phyloP scores from a whole-genome alignment of 2,329 filamentous ascomycete genomes.

The Orbilia quercus region DNA sequence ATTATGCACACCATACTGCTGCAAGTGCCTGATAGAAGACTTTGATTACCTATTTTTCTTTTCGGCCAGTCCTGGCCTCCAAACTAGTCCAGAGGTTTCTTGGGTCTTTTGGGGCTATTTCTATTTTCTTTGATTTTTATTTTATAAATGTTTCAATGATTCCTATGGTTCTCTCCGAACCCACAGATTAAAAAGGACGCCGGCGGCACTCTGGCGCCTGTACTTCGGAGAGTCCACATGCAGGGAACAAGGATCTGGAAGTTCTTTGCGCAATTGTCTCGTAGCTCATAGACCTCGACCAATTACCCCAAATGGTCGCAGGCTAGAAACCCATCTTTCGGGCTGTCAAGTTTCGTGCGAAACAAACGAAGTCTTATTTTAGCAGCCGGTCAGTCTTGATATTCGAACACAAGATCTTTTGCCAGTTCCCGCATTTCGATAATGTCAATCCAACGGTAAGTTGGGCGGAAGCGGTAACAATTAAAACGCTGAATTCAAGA shows the following conservation, averaged over 20 bases:
- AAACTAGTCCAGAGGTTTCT: slow-evolving; percentile 14
- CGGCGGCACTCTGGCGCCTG: slow-evolving; percentile 54
- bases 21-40: slow-evolving; percentile 37
- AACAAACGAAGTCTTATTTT: slow-evolving; percentile 57
- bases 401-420: slow-evolving; percentile 51
- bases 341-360: slow-evolving; percentile 57
- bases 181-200: slow-evolving; percentile 31
- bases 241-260: slow-evolving; percentile 56
- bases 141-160: slow-evolving; percentile 51
- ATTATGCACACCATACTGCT: slow-evolving; percentile 54
- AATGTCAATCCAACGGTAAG: slow-evolving; percentile 51
- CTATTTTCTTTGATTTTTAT: too few relatives aligned
- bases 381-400: slow-evolving; percentile 49
- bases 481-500: slow-evolving; percentile 52
- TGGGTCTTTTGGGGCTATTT: too few relatives aligned
- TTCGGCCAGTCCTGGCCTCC: too few relatives aligned
- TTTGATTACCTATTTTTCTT: slow-evolving; percentile 45
- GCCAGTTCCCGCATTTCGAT: slow-evolving; percentile 53
- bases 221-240: slow-evolving; percentile 37
- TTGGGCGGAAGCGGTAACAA: slow-evolving; percentile 54
- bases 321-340: slow-evolving; percentile 53
- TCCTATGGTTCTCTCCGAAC: slow-evolving; percentile 45
- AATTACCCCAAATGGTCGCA: slow-evolving; percentile 54
- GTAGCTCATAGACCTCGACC: slow-evolving; percentile 51
- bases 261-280: slow-evolving; percentile 56